Conservation (phyloP, 805 yeast genomes). For the Wickerhamomyces queroliae region DNA sequence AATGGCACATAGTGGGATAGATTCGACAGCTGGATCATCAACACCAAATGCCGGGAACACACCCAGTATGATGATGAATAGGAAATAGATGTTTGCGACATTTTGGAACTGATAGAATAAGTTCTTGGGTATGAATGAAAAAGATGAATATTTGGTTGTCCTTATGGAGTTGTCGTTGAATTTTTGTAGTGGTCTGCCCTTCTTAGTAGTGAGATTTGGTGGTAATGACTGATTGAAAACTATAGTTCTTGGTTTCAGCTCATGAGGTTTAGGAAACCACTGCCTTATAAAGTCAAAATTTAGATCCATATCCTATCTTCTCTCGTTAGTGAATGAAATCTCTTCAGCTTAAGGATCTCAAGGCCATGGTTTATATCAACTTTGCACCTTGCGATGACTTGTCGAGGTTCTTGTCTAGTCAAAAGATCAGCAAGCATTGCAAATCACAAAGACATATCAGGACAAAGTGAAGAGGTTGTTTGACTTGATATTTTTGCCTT, state of each 20-base stretch:
- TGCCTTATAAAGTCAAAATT: too few species aligned
- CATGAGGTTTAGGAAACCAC: slow-evolving; percentile 1
- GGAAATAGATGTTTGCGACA: slow-evolving; percentile 86
- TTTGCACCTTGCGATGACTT: too few species aligned
- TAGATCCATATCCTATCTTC: too few species aligned
- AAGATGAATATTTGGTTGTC: slow-evolving; percentile 92
- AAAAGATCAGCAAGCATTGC: too few species aligned
- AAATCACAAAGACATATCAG: too few species aligned
- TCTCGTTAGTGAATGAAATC: too few species aligned
- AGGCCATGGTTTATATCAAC: too few species aligned
- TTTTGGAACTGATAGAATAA: slow-evolving; percentile 74
- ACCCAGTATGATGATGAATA: slow-evolving; percentile 74
- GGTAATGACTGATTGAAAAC: slow-evolving; percentile 4
- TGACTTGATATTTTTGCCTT: too few species aligned
- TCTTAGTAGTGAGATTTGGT: not conserved
- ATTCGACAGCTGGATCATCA: slow-evolving; percentile 66
- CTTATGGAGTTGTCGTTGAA: slow-evolving; percentile 51
- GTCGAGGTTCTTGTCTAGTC: too few species aligned
- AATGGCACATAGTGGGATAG: slow-evolving; percentile 77
- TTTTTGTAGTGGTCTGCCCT: slow-evolving; percentile 1
- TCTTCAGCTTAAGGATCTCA: too few species aligned
- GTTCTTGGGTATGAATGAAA: slow-evolving; percentile 84
- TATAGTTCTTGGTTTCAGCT: slow-evolving; percentile 2
- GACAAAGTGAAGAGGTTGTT: too few species aligned
- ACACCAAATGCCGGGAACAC: slow-evolving; percentile 75